Conservation (phyloP, 306 rosid genomes). For the Erythrophleum fordii region DNA sequence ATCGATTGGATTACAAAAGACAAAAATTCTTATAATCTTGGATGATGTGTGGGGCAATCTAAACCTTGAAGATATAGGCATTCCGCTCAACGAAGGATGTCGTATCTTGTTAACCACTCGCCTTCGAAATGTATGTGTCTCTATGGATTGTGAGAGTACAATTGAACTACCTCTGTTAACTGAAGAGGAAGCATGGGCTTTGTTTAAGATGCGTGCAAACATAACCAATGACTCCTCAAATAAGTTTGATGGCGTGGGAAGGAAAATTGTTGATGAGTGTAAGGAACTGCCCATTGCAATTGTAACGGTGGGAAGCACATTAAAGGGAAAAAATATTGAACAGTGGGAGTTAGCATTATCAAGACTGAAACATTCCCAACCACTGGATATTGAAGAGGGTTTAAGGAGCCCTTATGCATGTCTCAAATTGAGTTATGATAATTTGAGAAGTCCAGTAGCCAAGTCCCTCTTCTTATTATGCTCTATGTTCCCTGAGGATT, state of each 20-base stretch:
- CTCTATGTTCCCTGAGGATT: no score
- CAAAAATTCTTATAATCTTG: neutral
- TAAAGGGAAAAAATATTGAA: no score
- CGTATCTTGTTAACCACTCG: neutral
- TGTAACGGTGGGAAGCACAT: neutral
- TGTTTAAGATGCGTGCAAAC: neutral
- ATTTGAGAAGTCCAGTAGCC: no score
- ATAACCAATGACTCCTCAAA: neutral
- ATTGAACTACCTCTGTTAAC: neutral
- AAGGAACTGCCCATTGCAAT: neutral
- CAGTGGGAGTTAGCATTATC: no score
- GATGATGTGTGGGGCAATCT: conserved; percentile 9
- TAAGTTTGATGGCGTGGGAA: neutral
- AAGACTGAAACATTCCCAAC: no score
- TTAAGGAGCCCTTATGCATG: no score
- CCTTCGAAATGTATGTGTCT: neutral
- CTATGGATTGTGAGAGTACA: neutral
- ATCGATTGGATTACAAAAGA: fast-evolving
- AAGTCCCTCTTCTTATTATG: no score
- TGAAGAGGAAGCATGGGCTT: neutral
- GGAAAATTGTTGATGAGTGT: neutral
- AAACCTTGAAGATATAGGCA: neutral
- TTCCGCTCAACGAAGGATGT: neutral
- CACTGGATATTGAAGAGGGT: no score
- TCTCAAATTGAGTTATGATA: no score